Base-by-base conservation (phyloP, 306 rosid species). In the Cicer bijugum region DNA sequence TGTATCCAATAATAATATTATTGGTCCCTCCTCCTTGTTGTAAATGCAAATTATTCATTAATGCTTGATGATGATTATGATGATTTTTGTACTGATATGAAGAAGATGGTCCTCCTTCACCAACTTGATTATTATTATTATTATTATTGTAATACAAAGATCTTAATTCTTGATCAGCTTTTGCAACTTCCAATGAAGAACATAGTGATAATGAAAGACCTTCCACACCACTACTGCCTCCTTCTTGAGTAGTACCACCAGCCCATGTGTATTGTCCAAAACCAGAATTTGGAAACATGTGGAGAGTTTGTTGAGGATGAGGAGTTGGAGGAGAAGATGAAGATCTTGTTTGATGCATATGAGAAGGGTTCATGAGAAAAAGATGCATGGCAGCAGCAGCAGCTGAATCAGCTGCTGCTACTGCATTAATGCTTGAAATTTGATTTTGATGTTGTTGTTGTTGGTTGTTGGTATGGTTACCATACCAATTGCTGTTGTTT, bases 301-400 rank as follows among this genome's bases (percentile, higher is more conserved):
- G 93, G 37, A 91, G 90, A 7, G 90, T 82, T 9, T 40, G 14
- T 47, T 4, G 56, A 17, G 37, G 33, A 38, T 50, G 23, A 0
- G 67, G 64, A 17, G 71, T 33, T 33, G 85, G 35, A 0, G 96
- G 81, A 1, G 97, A 84, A 1, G 97, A 84, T 28, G 98, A 90
- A 38, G 96, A 88, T 70, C 91, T 85, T 4, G 84, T 86, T 9
- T 86, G 80, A 42, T 43, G 46, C 12, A 9, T 8, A 6, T 42
- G 38, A 46, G 59, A 88, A 23, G 99, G 97, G 63, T 91, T 91
- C 96, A 88, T 91, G 3, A 91, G 82, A 69, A 91, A 94, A 67
- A 95, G 96, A 56, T 95, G 99, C 99, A 95, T 95, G 90, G 99
- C 98, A 3, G 35, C 35, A 28, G 35, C 35, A 6, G 97, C 92